phyloP scores from a whole-genome alignment of 257 asterid genomes.

The Solanum arcanum region DNA sequence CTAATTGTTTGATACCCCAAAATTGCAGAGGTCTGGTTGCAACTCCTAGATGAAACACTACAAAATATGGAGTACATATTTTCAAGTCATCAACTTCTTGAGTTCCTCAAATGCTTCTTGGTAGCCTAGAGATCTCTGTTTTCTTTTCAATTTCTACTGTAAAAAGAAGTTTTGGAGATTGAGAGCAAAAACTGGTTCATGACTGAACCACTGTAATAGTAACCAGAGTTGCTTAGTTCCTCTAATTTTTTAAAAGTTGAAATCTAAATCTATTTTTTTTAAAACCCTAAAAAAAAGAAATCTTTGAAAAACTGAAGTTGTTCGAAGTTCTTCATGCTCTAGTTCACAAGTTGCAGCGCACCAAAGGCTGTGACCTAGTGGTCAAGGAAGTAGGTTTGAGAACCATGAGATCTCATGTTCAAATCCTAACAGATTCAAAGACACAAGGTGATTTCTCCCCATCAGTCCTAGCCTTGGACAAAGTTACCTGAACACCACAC shows the following conservation, averaged over 20 bases:
- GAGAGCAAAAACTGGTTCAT: neutral
- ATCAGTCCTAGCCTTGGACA: neutral
- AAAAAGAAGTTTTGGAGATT: neutral
- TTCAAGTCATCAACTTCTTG: neutral
- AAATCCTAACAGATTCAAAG: neutral
- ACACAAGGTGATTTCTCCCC: neutral
- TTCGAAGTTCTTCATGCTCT: neutral
- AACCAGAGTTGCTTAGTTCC: neutral
- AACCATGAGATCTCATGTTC: neutral
- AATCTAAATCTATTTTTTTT: neutral
- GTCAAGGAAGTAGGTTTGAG: neutral
- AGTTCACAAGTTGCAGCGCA: neutral
- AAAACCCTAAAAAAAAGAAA: neutral
- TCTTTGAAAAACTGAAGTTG: neutral
- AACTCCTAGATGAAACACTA: neutral
- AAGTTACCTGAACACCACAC: neutral
- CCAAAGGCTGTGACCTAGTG: neutral
- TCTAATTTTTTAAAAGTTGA: neutral
- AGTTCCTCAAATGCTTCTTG: neutral
- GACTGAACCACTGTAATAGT: neutral
- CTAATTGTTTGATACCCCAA: neutral
- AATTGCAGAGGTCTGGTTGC: neutral
- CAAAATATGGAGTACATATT: neutral
- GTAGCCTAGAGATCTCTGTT: neutral
- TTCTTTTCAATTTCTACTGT: neutral